A percentile compares a stretch with the other conserved stretches of the same genome.
These are phyloP conservation scores for Talaromyces stipitatus DNA, from an alignment of 495 filamentous ascomycete species.

Conservation along the genomic window DNA sequence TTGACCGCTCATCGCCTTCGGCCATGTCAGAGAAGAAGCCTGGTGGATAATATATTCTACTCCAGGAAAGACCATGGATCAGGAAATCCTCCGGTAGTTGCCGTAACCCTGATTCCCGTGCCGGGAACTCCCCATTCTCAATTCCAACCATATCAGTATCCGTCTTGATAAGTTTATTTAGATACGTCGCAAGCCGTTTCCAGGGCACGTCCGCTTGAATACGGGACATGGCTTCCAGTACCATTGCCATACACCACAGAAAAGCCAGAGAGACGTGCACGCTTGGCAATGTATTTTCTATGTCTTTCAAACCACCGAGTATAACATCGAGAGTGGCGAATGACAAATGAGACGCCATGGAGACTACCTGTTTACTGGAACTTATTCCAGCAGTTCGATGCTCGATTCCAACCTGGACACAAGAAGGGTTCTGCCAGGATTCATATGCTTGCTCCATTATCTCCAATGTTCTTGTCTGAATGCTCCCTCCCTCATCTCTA, in stretches of 20 bases:
- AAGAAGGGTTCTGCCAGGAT: not conserved
- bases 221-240: slow-evolving; percentile 40
- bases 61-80: slow-evolving; percentile 69
- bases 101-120: slow-evolving; percentile 41
- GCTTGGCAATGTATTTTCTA: slow-evolving; percentile 59
- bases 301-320: slow-evolving; percentile 50
- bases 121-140: slow-evolving; percentile 44
- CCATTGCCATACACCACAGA: slow-evolving; percentile 49
- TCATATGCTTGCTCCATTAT: not conserved
- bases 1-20: slow-evolving; percentile 68
- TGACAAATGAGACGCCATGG: slow-evolving; percentile 33
- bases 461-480: slow-evolving; percentile 11
- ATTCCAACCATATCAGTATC: slow-evolving; percentile 37
- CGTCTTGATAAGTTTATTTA: slow-evolving; percentile 53
- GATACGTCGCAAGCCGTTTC: slow-evolving; percentile 49
- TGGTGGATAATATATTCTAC: slow-evolving; percentile 57
- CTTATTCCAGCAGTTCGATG: not conserved
- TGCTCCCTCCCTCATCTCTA: too few species aligned
- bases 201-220: slow-evolving; percentile 58
- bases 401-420: not conserved
- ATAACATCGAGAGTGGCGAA: slow-evolving; percentile 46
- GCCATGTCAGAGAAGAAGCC: slow-evolving; percentile 63
- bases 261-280: slow-evolving; percentile 65
- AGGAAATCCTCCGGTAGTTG: slow-evolving; percentile 80
- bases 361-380: not conserved